These are phyloP conservation scores for Funneliformis geosporum DNA, from an alignment of 192 early-diverging fungal species.

Conservation along the genomic window DNA sequence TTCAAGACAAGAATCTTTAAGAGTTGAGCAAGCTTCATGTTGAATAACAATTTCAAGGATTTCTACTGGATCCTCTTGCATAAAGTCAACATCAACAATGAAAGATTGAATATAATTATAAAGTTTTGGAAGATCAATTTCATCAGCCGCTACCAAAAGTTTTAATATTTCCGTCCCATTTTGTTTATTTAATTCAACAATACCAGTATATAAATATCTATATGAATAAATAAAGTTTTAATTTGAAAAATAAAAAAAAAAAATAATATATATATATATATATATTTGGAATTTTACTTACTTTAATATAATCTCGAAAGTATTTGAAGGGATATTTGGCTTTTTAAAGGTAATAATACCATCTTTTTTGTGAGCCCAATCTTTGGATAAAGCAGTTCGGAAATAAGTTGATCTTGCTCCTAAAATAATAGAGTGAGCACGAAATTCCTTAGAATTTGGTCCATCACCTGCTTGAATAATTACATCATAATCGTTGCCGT, in stretches of 20 bases:
- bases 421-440: conserved; percentile 9
- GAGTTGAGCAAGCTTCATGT: not conserved
- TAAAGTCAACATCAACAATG: not conserved
- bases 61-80: not conserved
- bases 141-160: not conserved
- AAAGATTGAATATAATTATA: not conserved
- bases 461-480: conserved; percentile 1
- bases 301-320: conserved; percentile 1
- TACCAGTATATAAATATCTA: conserved; percentile 3
- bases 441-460: not conserved
- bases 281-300: too few relatives aligned
- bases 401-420: not conserved
- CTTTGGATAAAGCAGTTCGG: not conserved
- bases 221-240: too few relatives aligned
- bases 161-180: not conserved
- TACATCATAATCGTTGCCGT: not conserved
- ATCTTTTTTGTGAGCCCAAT: not conserved
- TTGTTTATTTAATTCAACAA: conserved; percentile 1
- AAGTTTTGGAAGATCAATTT: not conserved
- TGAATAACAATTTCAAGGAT: not conserved
- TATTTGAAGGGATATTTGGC: not conserved
- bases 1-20: not conserved
- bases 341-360: not conserved
- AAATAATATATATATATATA: too few relatives aligned
- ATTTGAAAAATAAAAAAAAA: too few relatives aligned